Conservation (phyloP, 73 alveolate species). For the Tetrahymena elliotti region DNA sequence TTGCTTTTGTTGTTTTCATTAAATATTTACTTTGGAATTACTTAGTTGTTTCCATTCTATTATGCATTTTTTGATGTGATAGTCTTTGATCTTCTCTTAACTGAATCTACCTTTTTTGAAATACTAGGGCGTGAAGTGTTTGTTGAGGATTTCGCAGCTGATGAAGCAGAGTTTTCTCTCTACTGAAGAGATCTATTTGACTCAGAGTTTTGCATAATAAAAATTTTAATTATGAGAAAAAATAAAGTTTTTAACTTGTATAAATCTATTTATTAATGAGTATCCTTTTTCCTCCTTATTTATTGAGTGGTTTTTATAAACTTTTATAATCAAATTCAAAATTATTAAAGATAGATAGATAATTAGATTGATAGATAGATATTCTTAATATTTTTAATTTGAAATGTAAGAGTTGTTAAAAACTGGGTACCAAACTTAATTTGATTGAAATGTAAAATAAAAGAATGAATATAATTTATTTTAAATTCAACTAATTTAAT, state of each 20-base stretch:
- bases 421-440: not conserved
- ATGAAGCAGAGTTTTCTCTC: not conserved
- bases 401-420: not conserved
- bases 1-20: not conserved
- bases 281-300: not conserved
- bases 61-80: not conserved
- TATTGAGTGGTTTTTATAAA: not conserved
- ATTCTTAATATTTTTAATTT: too few species aligned
- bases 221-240: not conserved
- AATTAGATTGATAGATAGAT: too few species aligned
- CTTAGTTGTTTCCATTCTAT: not conserved
- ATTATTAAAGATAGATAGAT: not conserved
- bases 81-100: not conserved
- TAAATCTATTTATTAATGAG: not conserved
- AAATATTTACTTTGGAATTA: not conserved
- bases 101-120: not conserved
- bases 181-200: not conserved
- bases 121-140: not conserved
- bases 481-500: too few species aligned
- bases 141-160: not conserved
- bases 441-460: too few species aligned
- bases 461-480: not conserved
- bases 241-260: not conserved
- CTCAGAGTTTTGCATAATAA: not conserved
- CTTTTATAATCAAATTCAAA: not conserved